Conservation (phyloP, 257 asterid genomes). For the Rubia yunnanensis region DNA sequence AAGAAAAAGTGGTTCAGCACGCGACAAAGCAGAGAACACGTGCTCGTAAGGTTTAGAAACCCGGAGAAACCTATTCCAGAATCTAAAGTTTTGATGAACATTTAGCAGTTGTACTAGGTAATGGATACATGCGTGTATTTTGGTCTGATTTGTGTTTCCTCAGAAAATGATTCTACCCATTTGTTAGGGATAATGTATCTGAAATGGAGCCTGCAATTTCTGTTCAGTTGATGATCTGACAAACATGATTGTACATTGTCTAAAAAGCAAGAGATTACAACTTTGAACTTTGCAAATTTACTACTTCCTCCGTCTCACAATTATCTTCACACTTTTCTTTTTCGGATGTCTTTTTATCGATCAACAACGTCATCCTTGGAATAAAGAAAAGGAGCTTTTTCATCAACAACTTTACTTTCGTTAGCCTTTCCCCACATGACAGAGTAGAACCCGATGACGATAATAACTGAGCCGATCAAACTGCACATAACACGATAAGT, state of each 20-base stretch:
- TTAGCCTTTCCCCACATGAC: slow-evolving; percentile 60
- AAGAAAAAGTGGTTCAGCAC: slow-evolving; percentile 71
- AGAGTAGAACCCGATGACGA: slow-evolving; percentile 42
- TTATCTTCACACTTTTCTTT: no score
- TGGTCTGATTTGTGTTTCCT: not conserved
- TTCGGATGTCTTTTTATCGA: no score
- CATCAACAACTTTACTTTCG: slow-evolving; percentile 29
- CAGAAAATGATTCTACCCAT: not conserved
- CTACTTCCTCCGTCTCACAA: no score
- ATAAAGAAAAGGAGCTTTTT: slow-evolving; percentile 34
- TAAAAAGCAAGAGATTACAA: no score
- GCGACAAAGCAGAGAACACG: slow-evolving; percentile 85
- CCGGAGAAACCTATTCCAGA: no score
- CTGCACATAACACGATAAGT: slow-evolving; percentile 21
- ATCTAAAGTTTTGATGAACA: not conserved
- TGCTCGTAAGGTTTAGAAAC: slow-evolving; percentile 80
- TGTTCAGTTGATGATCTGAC: no score
- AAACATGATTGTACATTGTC: no score
- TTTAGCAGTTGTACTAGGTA: no score
- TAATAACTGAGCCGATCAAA: slow-evolving; percentile 43
- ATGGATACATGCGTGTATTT: no score
- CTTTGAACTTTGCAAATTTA: no score
- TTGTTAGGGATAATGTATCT: not conserved
- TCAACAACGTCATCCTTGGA: slow-evolving; percentile 13
- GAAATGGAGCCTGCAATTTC: no score